Conservation (phyloP, 495 filamentous ascomycete genomes). For the Penicillium subrubescens region DNA sequence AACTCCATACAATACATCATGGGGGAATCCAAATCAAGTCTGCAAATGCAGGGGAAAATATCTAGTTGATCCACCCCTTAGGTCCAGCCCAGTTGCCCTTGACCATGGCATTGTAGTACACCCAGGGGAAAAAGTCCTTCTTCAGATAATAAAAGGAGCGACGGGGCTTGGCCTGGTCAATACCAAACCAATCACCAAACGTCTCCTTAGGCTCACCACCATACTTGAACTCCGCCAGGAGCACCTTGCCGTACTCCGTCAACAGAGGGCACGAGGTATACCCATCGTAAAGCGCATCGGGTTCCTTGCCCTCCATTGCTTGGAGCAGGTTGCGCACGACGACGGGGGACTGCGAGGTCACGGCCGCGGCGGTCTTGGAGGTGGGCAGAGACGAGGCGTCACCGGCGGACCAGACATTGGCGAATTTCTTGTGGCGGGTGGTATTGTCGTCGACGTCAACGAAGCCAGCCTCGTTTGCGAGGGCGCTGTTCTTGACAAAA, state of each 20-base stretch:
- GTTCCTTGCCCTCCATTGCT: conserved; percentile 56
- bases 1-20: conserved; percentile 2
- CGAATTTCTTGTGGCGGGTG: conserved; percentile 60
- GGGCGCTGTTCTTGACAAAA: conserved; percentile 58
- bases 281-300: conserved; percentile 58
- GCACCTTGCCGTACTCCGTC: conserved; percentile 66
- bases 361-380: conserved; percentile 68
- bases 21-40: conserved; percentile 3
- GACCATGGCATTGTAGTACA: conserved; percentile 60
- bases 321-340: conserved; percentile 58
- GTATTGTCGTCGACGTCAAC: conserved; percentile 66
- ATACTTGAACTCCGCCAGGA: conserved; percentile 74
- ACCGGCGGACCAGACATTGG: conserved; percentile 70
- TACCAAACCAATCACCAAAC: conserved; percentile 56
- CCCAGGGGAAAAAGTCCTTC: conserved; percentile 74
- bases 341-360: conserved; percentile 64
- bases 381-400: conserved; percentile 68
- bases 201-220: conserved; percentile 72
- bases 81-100: conserved; percentile 66
- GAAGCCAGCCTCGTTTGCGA: conserved; percentile 63
- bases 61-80: conserved; percentile 49
- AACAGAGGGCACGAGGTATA: conserved; percentile 71
- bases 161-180: conserved; percentile 58
- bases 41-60: not conserved
- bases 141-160: conserved; percentile 65